Conservation (phyloP, 1,284 basidiomycete genomes). For the Apiotrichum sp. region DNA sequence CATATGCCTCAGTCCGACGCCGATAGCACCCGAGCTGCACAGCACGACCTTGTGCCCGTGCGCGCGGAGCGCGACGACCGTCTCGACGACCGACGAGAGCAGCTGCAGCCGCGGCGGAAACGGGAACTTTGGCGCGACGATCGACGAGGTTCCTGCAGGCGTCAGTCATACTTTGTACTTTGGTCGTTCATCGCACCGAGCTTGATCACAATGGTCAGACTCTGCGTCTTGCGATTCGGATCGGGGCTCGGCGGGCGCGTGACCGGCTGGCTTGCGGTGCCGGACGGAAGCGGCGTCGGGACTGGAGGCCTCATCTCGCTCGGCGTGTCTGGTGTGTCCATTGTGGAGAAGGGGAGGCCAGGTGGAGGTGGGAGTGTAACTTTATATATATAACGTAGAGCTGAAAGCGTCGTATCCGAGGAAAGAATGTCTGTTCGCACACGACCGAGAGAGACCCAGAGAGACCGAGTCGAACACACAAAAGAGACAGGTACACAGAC, state of each 20-base stretch:
- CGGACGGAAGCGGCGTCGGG: not conserved
- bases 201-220: conserved; percentile 72
- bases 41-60: conserved; percentile 90
- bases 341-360: not conserved
- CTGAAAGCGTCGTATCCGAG: too few relatives aligned
- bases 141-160: conserved; percentile 76
- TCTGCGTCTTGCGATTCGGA: not conserved
- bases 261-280: not conserved
- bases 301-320: not conserved
- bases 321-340: not conserved
- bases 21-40: conserved; percentile 94
- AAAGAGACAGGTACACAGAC: too few relatives aligned
- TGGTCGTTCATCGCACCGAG: conserved; percentile 54
- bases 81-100: conserved; percentile 86
- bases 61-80: conserved; percentile 68
- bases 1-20: conserved; percentile 90
- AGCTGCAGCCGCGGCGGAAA: conserved; percentile 78
- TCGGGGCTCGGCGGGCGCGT: not conserved
- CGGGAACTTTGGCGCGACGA: conserved; percentile 83
- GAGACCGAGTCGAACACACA: too few relatives aligned
- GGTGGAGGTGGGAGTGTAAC: too few relatives aligned
- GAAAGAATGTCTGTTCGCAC: too few relatives aligned
- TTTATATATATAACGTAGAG: too few relatives aligned
- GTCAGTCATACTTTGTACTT: not conserved
- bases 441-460: too few relatives aligned